These are phyloP conservation scores for Brassica juncea DNA, from an alignment of 345 rosid genomes.

Conservation along the genomic window DNA sequence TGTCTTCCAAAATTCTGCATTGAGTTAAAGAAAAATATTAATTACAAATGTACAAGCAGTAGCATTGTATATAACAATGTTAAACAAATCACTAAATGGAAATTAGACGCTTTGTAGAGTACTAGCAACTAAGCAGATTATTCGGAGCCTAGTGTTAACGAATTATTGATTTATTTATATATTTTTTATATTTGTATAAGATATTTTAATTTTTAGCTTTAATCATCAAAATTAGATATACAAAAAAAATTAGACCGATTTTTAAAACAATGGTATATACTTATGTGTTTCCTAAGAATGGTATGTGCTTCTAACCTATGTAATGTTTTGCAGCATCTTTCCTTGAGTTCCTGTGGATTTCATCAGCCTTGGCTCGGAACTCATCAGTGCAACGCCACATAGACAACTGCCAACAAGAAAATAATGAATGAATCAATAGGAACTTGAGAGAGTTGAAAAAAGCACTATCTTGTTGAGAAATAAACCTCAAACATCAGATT, in stretches of 20 bases:
- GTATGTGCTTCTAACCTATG: conserved; percentile 58
- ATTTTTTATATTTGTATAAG: too few relatives aligned
- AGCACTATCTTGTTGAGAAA: too few relatives aligned
- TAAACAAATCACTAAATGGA: too few relatives aligned
- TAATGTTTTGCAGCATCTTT: conserved; percentile 97
- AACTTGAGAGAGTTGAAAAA: neutral
- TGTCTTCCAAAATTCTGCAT: conserved; percentile 90
- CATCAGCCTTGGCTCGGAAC: conserved; percentile 74
- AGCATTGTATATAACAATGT: neutral
- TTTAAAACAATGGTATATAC: too few relatives aligned
- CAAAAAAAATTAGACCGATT: too few relatives aligned
- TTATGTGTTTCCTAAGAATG: neutral
- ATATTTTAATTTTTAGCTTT: too few relatives aligned
- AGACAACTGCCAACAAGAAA: conserved; percentile 64
- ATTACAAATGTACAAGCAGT: conserved; percentile 3
- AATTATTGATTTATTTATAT: too few relatives aligned
- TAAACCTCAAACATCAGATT: conserved; percentile 86
- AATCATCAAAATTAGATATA: too few relatives aligned
- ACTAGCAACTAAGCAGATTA: too few relatives aligned
- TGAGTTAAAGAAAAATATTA: neutral
- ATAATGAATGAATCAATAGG: neutral
- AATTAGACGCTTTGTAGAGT: too few relatives aligned
- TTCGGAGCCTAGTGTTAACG: too few relatives aligned
- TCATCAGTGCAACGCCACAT: conserved; percentile 99
- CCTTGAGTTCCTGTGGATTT: conserved; percentile 72